Percentiles rank a stretch among this genome's conserved stretches.
These are phyloP conservation scores for Casaregolazyma suthepensis DNA, from an alignment of 1,139 yeast species.

Conservation along the genomic window DNA sequence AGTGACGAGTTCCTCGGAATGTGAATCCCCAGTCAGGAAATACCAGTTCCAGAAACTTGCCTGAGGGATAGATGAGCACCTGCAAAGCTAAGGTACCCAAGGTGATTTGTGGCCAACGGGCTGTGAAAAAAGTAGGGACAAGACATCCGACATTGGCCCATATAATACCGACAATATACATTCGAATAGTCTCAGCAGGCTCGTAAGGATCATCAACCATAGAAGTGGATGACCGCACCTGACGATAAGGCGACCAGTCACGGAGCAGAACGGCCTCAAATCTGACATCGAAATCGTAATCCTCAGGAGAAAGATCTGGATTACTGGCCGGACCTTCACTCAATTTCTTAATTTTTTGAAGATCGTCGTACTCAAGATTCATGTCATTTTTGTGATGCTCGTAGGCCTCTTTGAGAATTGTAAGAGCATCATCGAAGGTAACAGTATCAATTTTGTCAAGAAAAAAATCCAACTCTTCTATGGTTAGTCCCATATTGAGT, in stretches of 20 bases:
- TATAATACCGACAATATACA: constrained; percentile 47
- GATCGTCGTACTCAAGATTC: constrained; percentile 42
- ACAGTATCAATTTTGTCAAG: constrained; percentile 6
- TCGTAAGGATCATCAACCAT: constrained; percentile 40
- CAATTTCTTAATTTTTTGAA: constrained; percentile 17
- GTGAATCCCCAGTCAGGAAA: constrained; percentile 47
- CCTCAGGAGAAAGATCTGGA: constrained; percentile 9
- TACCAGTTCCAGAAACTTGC: constrained; percentile 30
- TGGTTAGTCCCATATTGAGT: not conserved
- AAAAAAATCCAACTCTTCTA: constrained; percentile 28
- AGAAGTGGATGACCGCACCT: constrained; percentile 43
- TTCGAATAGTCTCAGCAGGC: constrained; percentile 50
- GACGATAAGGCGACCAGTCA: constrained; percentile 46
- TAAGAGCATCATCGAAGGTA: constrained; percentile 3
- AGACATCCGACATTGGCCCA: constrained; percentile 55
- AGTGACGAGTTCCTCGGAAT: constrained; percentile 33
- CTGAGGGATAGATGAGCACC: constrained; percentile 52
- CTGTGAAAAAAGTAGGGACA: constrained; percentile 50
- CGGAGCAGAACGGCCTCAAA: constrained; percentile 39
- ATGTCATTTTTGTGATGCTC: constrained; percentile 33
- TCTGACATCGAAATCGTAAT: constrained; percentile 31
- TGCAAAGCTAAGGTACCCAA: constrained; percentile 46
- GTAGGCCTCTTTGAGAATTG: constrained; percentile 25
- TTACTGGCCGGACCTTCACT: constrained; percentile 15
- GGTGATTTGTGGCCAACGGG: constrained; percentile 46